Evolutionary conservation across 2,329 filamentous ascomycete genomes (phyloP).

Genomic region (Colletotrichum sp.): DNA sequence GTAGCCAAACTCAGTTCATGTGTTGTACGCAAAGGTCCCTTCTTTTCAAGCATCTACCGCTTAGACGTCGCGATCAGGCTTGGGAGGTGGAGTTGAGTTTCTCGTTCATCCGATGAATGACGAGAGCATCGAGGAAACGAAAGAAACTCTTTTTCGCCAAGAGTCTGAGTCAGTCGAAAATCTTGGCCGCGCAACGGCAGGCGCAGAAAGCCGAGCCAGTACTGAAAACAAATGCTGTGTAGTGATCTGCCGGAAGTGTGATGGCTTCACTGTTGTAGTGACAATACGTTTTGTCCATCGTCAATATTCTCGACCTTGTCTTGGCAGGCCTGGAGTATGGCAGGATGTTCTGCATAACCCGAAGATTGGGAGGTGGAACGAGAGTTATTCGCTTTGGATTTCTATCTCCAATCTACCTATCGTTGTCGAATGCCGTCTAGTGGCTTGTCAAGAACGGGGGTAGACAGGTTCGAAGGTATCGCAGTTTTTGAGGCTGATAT

Average conservation of each 20-base stretch:
- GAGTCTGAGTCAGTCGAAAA: not conserved
- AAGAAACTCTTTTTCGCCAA: not conserved
- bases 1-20: not conserved
- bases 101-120: not conserved
- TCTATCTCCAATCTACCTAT: not conserved
- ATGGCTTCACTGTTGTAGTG: not conserved
- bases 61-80: not conserved
- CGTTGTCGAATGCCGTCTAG: not conserved
- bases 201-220: not conserved
- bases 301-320: not conserved
- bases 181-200: not conserved
- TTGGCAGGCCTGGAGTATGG: not conserved
- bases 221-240: not conserved
- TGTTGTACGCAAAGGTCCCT: not conserved
- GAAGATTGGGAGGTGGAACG: not conserved
- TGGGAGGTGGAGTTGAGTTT: not conserved
- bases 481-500: not conserved
- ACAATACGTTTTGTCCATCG: not conserved
- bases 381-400: not conserved
- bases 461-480: not conserved
- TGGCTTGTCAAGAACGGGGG: not conserved
- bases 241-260: not conserved
- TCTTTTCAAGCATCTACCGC: not conserved
- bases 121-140: not conserved
- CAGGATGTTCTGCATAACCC: not conserved